These are phyloP conservation scores for Terfezia claveryi DNA, from an alignment of 495 filamentous ascomycete genomes.

Conservation along the genomic window DNA sequence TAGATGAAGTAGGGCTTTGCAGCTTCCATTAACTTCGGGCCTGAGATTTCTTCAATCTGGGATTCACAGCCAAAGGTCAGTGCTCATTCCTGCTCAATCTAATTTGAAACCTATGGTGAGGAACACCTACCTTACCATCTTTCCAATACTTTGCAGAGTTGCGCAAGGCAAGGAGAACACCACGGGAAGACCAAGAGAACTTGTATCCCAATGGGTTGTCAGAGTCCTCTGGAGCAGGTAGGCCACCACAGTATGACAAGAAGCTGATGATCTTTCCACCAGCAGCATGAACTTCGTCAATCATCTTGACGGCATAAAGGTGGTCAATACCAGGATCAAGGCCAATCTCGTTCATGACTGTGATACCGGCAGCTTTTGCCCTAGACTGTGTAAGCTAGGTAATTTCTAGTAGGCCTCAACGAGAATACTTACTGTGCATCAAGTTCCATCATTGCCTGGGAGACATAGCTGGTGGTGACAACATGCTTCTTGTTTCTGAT, in stretches of 20 bases:
- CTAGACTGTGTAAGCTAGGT: not conserved
- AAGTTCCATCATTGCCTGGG: slow-evolving; percentile 76
- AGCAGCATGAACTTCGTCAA: slow-evolving; percentile 55
- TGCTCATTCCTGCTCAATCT: not conserved
- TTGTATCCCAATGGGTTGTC: slow-evolving; percentile 93
- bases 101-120: slow-evolving; percentile 21
- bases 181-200: slow-evolving; percentile 71
- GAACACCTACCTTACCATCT: slow-evolving; percentile 42
- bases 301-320: slow-evolving; percentile 74
- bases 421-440: slow-evolving; percentile 30
- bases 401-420: not conserved
- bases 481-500: slow-evolving; percentile 87
- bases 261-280: slow-evolving; percentile 76
- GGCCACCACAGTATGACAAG: slow-evolving; percentile 73
- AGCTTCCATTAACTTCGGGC: slow-evolving; percentile 56
- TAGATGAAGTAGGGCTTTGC: slow-evolving; percentile 87
- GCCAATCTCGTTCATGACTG: slow-evolving; percentile 96
- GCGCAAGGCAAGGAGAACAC: slow-evolving; percentile 64
- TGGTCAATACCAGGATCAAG: slow-evolving; percentile 50
- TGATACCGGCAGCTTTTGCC: slow-evolving; percentile 80
- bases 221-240: slow-evolving; percentile 60
- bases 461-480: slow-evolving; percentile 89
- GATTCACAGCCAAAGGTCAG: not conserved
- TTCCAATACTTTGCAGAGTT: slow-evolving; percentile 72
- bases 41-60: slow-evolving; percentile 23